phyloP scores from a whole-genome alignment of 306 rosid genomes.

The Benincasa hispida region DNA sequence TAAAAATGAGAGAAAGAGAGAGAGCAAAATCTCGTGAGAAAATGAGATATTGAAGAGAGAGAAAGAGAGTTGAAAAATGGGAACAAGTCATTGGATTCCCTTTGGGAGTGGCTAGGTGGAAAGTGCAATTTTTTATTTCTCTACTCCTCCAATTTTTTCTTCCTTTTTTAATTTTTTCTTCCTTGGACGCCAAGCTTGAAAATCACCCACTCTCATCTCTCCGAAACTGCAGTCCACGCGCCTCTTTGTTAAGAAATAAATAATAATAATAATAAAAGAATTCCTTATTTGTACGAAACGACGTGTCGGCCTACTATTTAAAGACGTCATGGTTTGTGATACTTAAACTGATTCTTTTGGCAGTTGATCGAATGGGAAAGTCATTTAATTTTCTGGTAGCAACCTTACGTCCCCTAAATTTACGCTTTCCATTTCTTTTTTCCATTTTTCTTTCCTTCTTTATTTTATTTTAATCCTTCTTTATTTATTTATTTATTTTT shows the following conservation, averaged over 20 bases:
- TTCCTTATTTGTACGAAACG: neutral
- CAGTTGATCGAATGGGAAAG: neutral
- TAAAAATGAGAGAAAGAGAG: too few species aligned
- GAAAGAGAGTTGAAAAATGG: neutral
- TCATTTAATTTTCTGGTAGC: slow-evolving; percentile 3
- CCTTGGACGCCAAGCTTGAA: neutral
- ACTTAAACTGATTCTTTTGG: neutral
- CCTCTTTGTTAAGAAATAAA: neutral
- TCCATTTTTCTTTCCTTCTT: neutral
- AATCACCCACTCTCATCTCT: neutral
- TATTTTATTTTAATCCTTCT: neutral
- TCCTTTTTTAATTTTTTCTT: neutral
- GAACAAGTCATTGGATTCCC: slow-evolving; percentile 10
- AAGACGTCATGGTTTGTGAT: slow-evolving; percentile 1
- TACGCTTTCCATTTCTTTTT: neutral
- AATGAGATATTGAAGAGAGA: neutral
- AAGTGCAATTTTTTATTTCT: neutral
- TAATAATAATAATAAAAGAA: too few species aligned
- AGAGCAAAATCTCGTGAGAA: neutral
- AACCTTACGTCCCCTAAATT: neutral
- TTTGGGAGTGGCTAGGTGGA: slow-evolving; percentile 7
- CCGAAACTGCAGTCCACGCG: neutral
- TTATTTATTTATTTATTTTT: too few species aligned
- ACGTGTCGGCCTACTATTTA: neutral
- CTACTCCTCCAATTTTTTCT: neutral